Evolutionary conservation across 2,329 filamentous ascomycete genomes (phyloP).

Genomic region (Alternaria infectoria): DNA sequence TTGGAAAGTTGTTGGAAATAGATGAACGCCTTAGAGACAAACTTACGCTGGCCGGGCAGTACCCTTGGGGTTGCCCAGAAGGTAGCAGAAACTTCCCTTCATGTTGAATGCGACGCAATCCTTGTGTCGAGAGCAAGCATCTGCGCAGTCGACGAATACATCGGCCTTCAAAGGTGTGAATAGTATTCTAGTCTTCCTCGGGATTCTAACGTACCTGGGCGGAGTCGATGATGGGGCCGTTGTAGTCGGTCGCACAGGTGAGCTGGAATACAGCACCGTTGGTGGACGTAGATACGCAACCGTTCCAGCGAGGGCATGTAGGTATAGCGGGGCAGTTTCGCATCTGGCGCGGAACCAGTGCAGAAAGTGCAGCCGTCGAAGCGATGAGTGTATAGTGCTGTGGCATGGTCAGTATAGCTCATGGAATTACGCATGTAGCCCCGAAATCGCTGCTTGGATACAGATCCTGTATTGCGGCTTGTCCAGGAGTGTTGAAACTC

Average conservation of each 20-base stretch:
- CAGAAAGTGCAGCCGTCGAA: neutral
- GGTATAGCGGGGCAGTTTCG: slow-evolving; percentile 5
- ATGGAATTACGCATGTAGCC: neutral
- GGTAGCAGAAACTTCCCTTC: slow-evolving; percentile 18
- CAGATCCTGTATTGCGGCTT: neutral
- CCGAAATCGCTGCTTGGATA: neutral
- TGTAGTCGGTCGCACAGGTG: slow-evolving; percentile 14
- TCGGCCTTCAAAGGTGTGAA: slow-evolving; percentile 5
- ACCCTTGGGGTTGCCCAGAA: slow-evolving; percentile 10
- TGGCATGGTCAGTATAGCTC: neutral
- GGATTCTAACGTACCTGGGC: neutral
- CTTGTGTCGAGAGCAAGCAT: slow-evolving; percentile 7
- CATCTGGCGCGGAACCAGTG: neutral
- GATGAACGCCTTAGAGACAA: neutral
- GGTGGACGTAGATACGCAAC: slow-evolving; percentile 10
- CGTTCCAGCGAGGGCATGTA: slow-evolving; percentile 14
- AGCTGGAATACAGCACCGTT: slow-evolving; percentile 15
- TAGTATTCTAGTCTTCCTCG: neutral
- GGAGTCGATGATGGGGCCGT: slow-evolving; percentile 8
- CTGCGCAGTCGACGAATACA: slow-evolving; percentile 12
- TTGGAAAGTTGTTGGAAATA: neutral
- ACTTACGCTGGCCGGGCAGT: slow-evolving; percentile 5
- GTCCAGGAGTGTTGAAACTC: neutral
- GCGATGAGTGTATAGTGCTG: slow-evolving; percentile 3
- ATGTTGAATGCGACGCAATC: slow-evolving; percentile 15